Evolutionary conservation across 2,329 filamentous ascomycete species (phyloP).

Genomic region (Pestalotiopsis sp.): DNA sequence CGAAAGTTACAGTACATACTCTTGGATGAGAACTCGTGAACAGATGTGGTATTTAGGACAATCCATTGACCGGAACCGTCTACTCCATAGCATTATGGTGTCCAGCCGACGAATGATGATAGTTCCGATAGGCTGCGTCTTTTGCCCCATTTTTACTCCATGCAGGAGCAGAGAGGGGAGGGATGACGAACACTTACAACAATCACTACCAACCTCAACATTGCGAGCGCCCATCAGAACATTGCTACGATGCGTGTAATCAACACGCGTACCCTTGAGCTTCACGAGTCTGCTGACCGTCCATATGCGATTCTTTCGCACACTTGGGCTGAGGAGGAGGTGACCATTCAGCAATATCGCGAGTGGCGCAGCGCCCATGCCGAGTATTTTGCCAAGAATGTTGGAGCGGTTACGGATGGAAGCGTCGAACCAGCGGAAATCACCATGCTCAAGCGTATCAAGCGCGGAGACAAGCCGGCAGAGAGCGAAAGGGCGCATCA

Average conservation of each 20-base stretch:
- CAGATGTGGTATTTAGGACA: too few relatives aligned
- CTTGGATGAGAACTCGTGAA: background rate
- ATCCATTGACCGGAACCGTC: too few relatives aligned
- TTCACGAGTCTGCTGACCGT: background rate
- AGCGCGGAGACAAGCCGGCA: too few relatives aligned
- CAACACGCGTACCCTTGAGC: background rate
- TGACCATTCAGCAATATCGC: background rate
- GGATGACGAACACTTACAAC: too few relatives aligned
- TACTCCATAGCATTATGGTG: too few relatives aligned
- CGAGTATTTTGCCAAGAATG: background rate
- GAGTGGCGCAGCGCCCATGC: background rate
- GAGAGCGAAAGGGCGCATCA: too few relatives aligned
- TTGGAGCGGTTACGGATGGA: background rate
- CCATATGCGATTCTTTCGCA: conserved; percentile 7
- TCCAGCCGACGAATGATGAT: too few relatives aligned
- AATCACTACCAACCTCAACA: too few relatives aligned
- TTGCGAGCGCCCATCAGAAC: background rate
- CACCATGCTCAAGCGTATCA: background rate
- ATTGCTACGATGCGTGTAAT: background rate
- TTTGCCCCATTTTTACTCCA: too few relatives aligned
- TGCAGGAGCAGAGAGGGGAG: too few relatives aligned
- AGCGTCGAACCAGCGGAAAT: background rate
- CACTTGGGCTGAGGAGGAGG: background rate
- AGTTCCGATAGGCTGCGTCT: too few relatives aligned
- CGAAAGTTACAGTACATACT: conserved; percentile 20